Evolutionary conservation across 257 asterid species (phyloP).

Genomic region (Scutellaria minor): DNA sequence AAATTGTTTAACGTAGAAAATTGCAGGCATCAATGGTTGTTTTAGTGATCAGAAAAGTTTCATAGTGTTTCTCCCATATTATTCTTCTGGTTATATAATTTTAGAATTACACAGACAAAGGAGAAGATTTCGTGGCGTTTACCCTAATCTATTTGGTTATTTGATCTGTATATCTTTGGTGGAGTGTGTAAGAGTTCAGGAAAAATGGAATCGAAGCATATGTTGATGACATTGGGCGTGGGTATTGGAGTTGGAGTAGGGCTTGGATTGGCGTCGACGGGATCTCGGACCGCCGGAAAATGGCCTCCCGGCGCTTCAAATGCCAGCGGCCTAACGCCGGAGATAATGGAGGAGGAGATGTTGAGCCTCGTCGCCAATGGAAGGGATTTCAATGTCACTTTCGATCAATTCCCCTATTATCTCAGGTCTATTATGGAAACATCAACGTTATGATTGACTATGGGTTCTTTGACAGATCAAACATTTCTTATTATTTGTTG

Average conservation of each 20-base stretch:
- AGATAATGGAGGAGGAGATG: slow-evolving; percentile 73
- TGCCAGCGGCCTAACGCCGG: slow-evolving; percentile 44
- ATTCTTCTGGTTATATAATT: neutral
- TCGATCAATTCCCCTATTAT: slow-evolving; percentile 76
- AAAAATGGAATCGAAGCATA: slow-evolving; percentile 70
- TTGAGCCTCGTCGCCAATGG: slow-evolving; percentile 57
- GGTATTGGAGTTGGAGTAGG: slow-evolving; percentile 86
- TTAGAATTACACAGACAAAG: neutral
- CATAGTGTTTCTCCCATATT: neutral
- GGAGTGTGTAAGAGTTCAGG: neutral
- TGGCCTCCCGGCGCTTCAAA: slow-evolving; percentile 48
- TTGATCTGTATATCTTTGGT: neutral
- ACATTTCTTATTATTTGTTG: neutral
- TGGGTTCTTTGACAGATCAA: neutral
- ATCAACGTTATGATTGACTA: neutral
- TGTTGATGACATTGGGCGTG: slow-evolving; percentile 74
- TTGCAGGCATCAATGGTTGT: neutral
- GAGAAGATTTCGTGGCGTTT: neutral
- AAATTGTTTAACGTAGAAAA: neutral
- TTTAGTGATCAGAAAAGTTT: neutral
- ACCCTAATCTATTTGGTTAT: neutral
- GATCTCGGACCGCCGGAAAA: slow-evolving; percentile 54
- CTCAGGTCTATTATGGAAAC: slow-evolving; percentile 50
- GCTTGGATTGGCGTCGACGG: slow-evolving; percentile 68
- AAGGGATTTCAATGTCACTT: slow-evolving; percentile 62